Evolutionary conservation across 768 basidiomycete species (phyloP).

Genomic region (Leucosporidium creatinivorum): DNA sequence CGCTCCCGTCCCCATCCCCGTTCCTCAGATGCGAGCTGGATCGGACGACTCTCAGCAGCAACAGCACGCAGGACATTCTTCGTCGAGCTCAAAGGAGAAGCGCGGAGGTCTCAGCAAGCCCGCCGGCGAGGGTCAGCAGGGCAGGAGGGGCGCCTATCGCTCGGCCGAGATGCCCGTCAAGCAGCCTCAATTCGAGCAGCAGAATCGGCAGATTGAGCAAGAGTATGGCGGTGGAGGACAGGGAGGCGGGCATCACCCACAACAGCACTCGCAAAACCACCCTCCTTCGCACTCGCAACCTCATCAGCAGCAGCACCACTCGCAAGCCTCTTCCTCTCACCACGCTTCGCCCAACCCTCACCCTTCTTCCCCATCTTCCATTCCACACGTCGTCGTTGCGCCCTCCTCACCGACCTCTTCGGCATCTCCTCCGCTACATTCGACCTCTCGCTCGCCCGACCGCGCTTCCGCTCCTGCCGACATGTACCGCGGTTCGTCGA

Average conservation of each 20-base stretch:
- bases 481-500: background rate
- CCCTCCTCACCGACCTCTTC: constrained; percentile 2
- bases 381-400: constrained; percentile 4
- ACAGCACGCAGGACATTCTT: constrained; percentile 25
- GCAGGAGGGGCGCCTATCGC: constrained; percentile 45
- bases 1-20: constrained; percentile 37
- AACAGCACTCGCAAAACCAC: background rate
- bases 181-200: constrained; percentile 87
- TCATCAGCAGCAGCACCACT: constrained; percentile 20
- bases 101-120: constrained; percentile 36
- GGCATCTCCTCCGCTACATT: too few relatives aligned
- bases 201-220: constrained; percentile 85
- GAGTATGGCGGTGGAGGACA: constrained; percentile 44
- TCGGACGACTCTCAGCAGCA: background rate
- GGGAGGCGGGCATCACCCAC: background rate
- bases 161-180: constrained; percentile 77
- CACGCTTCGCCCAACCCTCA: constrained; percentile 5
- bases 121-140: constrained; percentile 34
- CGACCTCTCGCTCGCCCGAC: background rate
- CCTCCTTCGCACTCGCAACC: too few relatives aligned
- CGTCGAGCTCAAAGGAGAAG: constrained; percentile 38
- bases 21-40: constrained; percentile 36
- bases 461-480: constrained; percentile 20
- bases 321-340: constrained; percentile 5
- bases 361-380: background rate